phyloP scores from a whole-genome alignment of 345 rosid genomes.

The Gossypium herbaceum region DNA sequence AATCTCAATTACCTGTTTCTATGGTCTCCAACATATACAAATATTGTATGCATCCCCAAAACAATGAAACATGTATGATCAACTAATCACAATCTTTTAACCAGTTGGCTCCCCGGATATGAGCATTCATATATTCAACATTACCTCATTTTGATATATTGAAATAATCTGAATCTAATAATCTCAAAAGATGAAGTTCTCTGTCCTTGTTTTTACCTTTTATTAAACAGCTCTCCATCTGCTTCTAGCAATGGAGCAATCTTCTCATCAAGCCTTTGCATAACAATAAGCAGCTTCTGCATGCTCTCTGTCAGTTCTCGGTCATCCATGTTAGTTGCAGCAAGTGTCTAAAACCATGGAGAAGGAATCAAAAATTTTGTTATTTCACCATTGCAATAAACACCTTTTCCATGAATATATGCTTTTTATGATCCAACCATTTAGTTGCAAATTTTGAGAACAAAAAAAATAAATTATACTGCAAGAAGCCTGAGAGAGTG shows the following conservation, averaged over 20 bases:
- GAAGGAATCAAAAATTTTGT: constrained; percentile 4
- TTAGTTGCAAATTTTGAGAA: neutral
- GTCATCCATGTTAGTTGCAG: constrained; percentile 86
- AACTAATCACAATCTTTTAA: neutral
- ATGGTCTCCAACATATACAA: constrained; percentile 1
- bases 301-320: constrained; percentile 84
- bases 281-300: constrained; percentile 87
- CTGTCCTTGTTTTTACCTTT: constrained; percentile 43
- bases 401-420: neutral
- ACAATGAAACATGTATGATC: neutral
- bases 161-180: neutral
- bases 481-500: neutral
- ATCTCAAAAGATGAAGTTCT: neutral
- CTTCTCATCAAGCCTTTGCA: constrained; percentile 89
- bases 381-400: neutral
- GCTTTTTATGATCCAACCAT: neutral
- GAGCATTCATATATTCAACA: neutral
- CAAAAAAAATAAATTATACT: neutral
- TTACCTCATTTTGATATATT: neutral
- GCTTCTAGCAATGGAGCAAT: constrained; percentile 82
- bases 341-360: constrained; percentile 54
- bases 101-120: neutral
- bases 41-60: neutral
- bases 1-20: constrained; percentile 10
- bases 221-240: constrained; percentile 87